phyloP scores from a whole-genome alignment of 2,329 filamentous ascomycete species.

The Trichoderma breve region DNA sequence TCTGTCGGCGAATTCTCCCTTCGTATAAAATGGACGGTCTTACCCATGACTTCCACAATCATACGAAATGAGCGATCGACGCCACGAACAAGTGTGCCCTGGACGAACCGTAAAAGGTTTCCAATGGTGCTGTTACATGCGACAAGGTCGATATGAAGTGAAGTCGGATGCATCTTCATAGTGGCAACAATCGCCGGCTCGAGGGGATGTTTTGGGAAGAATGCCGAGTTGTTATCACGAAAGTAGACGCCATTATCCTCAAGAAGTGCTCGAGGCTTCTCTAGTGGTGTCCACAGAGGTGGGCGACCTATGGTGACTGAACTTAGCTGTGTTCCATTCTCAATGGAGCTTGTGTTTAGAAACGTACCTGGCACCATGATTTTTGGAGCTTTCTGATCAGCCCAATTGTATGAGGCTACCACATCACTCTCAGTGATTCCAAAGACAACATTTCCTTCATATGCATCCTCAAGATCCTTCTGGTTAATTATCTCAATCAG shows the following conservation, averaged over 20 bases:
- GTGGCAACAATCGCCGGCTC: constrained; percentile 49
- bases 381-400: constrained; percentile 39
- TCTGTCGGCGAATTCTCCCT: constrained; percentile 60
- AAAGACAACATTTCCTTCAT: background rate
- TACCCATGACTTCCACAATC: constrained; percentile 52
- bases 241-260: constrained; percentile 51
- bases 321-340: background rate
- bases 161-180: constrained; percentile 27
- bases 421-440: constrained; percentile 39
- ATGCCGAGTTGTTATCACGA: constrained; percentile 54
- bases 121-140: constrained; percentile 59
- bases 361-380: constrained; percentile 44
- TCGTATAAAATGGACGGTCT: constrained; percentile 62
- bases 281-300: constrained; percentile 36
- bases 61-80: constrained; percentile 55
- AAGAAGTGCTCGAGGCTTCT: constrained; percentile 25
- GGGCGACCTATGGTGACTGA: constrained; percentile 29
- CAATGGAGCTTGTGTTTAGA: background rate
- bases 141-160: constrained; percentile 38
- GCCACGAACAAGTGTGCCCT: constrained; percentile 42
- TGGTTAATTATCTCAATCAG: constrained; percentile 25
- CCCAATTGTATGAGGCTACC: constrained; percentile 52
- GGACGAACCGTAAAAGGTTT: constrained; percentile 57
- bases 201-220: constrained; percentile 48
- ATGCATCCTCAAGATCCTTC: constrained; percentile 11